A percentile compares a stretch with the other conserved stretches of the same genome.
Evolutionary conservation across 768 basidiomycete genomes (phyloP).

Genomic region (Cystofilobasidium ferigula): DNA sequence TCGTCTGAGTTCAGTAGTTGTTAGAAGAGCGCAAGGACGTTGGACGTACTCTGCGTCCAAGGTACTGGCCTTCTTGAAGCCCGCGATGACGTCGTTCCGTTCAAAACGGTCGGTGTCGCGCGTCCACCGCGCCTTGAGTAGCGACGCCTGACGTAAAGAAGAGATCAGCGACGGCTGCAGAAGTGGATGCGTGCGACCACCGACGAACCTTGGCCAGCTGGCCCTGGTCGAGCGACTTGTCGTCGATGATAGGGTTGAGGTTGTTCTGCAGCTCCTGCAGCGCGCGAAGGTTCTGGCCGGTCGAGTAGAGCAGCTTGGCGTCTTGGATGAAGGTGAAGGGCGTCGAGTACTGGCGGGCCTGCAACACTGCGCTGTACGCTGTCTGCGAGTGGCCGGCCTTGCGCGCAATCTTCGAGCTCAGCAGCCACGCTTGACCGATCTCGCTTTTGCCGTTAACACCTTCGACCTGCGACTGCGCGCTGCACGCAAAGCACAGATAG

Average conservation of each 20-base stretch:
- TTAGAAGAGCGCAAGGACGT: no score
- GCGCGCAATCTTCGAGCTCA: constrained; percentile 87
- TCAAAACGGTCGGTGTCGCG: constrained; percentile 76
- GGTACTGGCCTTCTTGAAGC: constrained; percentile 39
- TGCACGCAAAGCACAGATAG: constrained; percentile 21
- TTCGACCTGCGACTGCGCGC: constrained; percentile 40
- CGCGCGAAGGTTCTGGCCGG: constrained; percentile 70
- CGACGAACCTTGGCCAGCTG: constrained; percentile 51
- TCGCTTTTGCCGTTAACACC: constrained; percentile 39
- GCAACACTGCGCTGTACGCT: constrained; percentile 87
- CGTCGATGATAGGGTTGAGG: constrained; percentile 28
- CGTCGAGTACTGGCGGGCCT: constrained; percentile 63
- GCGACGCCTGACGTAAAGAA: constrained; percentile 49
- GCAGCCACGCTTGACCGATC: constrained; percentile 77
- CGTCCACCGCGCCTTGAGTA: constrained; percentile 84
- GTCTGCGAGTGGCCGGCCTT: constrained; percentile 94
- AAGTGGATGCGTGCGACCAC: not conserved
- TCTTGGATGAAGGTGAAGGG: constrained; percentile 78
- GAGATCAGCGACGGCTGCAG: constrained; percentile 1
- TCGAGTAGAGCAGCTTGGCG: constrained; percentile 69
- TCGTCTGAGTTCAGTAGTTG: no score
- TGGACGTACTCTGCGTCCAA: constrained; percentile 38
- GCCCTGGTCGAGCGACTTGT: not conserved
- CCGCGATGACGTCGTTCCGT: constrained; percentile 49
- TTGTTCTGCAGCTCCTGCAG: constrained; percentile 75